Percentiles rank a stretch among this genome's conserved stretches.
phyloP scores from a whole-genome alignment of 176 grass and related monocot genomes.

The Carex myosuroides region DNA sequence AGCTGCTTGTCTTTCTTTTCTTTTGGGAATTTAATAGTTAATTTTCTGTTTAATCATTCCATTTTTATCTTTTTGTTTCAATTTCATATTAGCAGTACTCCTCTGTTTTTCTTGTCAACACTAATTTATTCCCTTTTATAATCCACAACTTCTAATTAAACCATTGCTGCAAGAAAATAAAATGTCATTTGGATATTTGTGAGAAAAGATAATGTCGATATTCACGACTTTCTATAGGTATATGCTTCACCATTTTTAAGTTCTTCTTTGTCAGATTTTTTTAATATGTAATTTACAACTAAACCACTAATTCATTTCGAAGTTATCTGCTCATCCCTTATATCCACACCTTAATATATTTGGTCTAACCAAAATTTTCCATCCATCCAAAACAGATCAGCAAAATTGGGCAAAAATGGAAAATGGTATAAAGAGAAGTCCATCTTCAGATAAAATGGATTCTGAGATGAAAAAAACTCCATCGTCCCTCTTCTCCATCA shows the following conservation, averaged over 20 bases:
- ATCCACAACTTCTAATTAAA: background rate
- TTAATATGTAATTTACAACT: background rate
- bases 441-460: background rate
- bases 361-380: background rate
- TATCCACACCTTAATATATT: background rate
- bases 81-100: background rate
- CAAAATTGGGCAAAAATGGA: background rate
- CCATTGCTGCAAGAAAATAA: background rate
- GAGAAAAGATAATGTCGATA: background rate
- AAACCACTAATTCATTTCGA: background rate
- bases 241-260: background rate
- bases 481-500: conserved; percentile 45
- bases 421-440: background rate
- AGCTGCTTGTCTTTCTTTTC: background rate
- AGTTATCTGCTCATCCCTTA: background rate
- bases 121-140: background rate
- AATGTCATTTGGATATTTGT: background rate
- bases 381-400: background rate
- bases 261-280: background rate
- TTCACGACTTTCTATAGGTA: background rate
- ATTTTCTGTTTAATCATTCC: background rate
- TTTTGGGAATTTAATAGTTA: background rate
- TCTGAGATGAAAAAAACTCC: conserved; percentile 38
- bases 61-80: background rate
- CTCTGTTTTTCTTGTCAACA: background rate